A percentile compares a stretch with the other conserved stretches of the same genome.
phyloP scores from a whole-genome alignment of 2,329 filamentous ascomycete genomes.

The Penicillium sp. region DNA sequence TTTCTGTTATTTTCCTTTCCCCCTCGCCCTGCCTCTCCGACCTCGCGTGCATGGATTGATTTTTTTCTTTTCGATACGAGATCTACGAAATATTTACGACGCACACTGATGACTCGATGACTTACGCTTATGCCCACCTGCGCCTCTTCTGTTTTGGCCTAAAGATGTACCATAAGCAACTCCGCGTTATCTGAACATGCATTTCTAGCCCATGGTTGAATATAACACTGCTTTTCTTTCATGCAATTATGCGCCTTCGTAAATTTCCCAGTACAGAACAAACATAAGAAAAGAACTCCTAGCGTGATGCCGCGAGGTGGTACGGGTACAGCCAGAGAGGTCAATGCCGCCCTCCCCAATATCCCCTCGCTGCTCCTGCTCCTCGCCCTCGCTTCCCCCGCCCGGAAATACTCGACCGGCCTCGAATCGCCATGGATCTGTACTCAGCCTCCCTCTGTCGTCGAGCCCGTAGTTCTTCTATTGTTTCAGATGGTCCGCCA shows the following conservation, averaged over 20 bases:
- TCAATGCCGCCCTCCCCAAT: conserved; percentile 16
- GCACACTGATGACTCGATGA: conserved; percentile 24
- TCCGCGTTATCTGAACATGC: conserved; percentile 9
- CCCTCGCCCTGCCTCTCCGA: too few relatives aligned
- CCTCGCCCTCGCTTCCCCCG: conserved; percentile 22
- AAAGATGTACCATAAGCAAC: conserved; percentile 25
- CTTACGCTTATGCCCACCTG: conserved; percentile 20
- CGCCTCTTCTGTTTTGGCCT: conserved; percentile 17
- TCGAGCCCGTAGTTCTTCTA: conserved; percentile 23
- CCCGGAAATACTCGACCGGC: conserved; percentile 27
- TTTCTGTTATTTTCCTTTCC: background rate
- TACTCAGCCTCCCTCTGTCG: conserved; percentile 34
- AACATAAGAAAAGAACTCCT: too few relatives aligned
- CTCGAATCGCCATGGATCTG: conserved; percentile 39
- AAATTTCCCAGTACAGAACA: background rate
- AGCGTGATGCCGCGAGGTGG: background rate
- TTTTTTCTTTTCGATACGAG: conserved; percentile 17
- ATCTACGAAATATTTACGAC: conserved; percentile 24
- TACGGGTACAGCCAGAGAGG: too few relatives aligned
- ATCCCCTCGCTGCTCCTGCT: conserved; percentile 13
- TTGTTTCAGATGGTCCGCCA: conserved; percentile 9
- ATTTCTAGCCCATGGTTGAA: conserved; percentile 11
- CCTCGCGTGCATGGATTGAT: conserved; percentile 9
- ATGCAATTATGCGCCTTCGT: background rate
- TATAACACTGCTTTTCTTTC: conserved; percentile 1